Percentiles rank a stretch among this genome's conserved stretches.
These are phyloP conservation scores for Clathrus columnatus DNA, from an alignment of 768 basidiomycete genomes.

Conservation along the genomic window DNA sequence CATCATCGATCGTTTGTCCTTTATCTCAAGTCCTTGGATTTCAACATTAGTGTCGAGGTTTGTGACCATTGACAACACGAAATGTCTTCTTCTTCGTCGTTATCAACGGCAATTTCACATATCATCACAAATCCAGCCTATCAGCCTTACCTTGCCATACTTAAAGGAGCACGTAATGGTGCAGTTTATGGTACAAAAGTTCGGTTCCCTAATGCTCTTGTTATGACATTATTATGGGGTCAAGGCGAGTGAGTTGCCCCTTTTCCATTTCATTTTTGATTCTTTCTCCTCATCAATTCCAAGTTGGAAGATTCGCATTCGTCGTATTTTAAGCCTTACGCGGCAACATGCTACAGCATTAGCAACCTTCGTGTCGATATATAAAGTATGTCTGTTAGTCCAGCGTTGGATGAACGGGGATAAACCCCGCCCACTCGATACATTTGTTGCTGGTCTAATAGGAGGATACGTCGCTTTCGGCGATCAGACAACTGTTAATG, in stretches of 20 bases:
- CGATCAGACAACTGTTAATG: constrained; percentile 79
- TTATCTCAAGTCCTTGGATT: too few relatives aligned
- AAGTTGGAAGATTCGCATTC: constrained; percentile 66
- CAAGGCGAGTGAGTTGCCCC: constrained; percentile 67
- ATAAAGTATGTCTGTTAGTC: constrained; percentile 77
- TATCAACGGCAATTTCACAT: not conserved
- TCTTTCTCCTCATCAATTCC: not conserved
- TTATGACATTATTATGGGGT: constrained; percentile 93
- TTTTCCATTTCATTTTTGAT: not conserved
- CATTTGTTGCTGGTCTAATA: constrained; percentile 86
- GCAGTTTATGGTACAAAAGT: constrained; percentile 88
- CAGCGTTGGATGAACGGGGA: constrained; percentile 78
- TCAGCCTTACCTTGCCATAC: constrained; percentile 84
- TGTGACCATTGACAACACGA: too few relatives aligned
- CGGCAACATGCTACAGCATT: constrained; percentile 87
- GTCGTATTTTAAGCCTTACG: constrained; percentile 72
- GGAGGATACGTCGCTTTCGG: constrained; percentile 90
- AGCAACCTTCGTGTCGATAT: constrained; percentile 88
- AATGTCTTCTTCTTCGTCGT: not conserved
- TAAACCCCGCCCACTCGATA: constrained; percentile 73
- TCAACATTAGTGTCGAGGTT: too few relatives aligned
- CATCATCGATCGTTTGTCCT: too few relatives aligned
- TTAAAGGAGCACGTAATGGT: constrained; percentile 91
- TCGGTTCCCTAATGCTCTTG: constrained; percentile 89
- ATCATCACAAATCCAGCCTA: constrained; percentile 61